phyloP scores from a whole-genome alignment of 2,329 filamentous ascomycete genomes.

The Trichoderma lentiforme region DNA sequence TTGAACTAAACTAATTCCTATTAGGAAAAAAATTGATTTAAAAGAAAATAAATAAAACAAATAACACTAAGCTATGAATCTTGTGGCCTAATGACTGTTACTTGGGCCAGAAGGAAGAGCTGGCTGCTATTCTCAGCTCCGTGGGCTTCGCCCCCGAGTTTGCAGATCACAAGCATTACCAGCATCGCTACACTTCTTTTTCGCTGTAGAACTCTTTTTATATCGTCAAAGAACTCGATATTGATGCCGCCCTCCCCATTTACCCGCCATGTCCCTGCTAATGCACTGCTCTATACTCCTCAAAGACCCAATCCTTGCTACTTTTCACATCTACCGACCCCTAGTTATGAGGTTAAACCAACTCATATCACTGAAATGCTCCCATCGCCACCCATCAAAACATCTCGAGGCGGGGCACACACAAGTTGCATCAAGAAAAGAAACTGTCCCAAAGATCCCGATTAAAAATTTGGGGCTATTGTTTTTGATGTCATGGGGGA shows the following conservation, averaged over 20 bases:
- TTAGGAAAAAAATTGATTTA: background rate
- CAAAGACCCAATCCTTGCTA: background rate
- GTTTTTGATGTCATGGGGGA: constrained; percentile 8
- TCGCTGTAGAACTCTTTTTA: background rate
- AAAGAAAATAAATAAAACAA: background rate
- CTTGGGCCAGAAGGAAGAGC: background rate
- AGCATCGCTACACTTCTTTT: background rate
- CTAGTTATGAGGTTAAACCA: background rate
- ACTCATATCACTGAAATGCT: background rate
- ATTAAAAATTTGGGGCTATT: background rate
- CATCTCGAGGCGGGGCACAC: background rate
- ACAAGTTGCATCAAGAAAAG: background rate
- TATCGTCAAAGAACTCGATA: background rate
- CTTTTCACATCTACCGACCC: background rate
- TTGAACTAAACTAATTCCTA: background rate
- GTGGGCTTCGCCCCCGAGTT: background rate
- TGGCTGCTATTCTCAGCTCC: background rate
- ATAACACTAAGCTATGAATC: background rate
- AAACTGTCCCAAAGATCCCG: background rate
- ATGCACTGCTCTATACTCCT: background rate
- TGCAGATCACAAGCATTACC: background rate
- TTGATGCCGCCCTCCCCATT: background rate
- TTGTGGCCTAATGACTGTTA: background rate
- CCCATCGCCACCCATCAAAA: background rate
- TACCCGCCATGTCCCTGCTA: background rate